Evolutionary conservation across 371 early-diverging fungal species (phyloP).

Genomic region (Chytridiales sp.): DNA sequence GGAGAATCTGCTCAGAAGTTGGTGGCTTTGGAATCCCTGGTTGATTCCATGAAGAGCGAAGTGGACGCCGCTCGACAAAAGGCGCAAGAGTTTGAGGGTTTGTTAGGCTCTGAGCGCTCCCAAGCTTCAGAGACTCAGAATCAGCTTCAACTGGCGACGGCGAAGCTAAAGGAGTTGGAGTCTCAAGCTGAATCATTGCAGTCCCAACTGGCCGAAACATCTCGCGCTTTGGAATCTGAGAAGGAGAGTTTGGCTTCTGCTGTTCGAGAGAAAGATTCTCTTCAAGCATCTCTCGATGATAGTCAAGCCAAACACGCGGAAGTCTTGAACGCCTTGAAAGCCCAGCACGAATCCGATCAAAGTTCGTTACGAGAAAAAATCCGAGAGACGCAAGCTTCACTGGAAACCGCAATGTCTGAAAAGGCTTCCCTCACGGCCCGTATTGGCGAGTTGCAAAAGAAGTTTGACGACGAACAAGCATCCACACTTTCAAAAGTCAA

Average conservation of each 20-base stretch:
- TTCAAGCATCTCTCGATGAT: neutral
- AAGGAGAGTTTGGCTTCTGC: neutral
- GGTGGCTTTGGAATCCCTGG: neutral
- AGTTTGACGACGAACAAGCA: too few relatives aligned
- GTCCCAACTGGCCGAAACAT: neutral
- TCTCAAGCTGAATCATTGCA: constrained; percentile 1
- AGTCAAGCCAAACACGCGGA: neutral
- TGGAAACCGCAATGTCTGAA: too few relatives aligned
- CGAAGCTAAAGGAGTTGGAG: neutral
- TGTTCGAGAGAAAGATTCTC: neutral
- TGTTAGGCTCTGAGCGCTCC: neutral
- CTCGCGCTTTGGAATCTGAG: too few relatives aligned
- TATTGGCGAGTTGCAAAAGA: too few relatives aligned
- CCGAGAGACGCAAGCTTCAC: too few relatives aligned
- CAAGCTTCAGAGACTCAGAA: neutral
- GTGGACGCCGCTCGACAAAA: too few relatives aligned
- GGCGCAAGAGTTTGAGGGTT: too few relatives aligned
- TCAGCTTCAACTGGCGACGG: neutral
- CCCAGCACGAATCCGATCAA: too few relatives aligned
- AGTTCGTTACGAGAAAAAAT: too few relatives aligned
- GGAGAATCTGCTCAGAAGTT: constrained; percentile 3
- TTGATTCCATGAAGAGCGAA: constrained; percentile 1
- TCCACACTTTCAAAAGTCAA: too few relatives aligned
- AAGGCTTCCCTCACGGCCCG: too few relatives aligned
- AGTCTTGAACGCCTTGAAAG: too few relatives aligned